Conservation (phyloP, 2,329 filamentous ascomycete species). For the Claviceps sp. region DNA sequence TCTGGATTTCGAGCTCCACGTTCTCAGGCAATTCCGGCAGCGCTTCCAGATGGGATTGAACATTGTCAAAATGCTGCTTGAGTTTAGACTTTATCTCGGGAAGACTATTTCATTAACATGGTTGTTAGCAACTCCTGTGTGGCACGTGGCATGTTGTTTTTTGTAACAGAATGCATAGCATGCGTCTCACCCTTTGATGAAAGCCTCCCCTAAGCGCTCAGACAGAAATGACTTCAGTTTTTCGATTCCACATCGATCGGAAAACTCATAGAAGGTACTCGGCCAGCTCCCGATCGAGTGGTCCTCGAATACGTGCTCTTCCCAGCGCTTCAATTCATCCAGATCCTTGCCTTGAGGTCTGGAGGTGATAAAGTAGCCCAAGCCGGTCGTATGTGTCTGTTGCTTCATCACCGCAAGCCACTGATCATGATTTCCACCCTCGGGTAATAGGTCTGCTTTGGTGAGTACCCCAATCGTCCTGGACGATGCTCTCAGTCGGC, state of each 20-base stretch:
- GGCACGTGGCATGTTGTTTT: not conserved
- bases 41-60: slow-evolving; percentile 39
- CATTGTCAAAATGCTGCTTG: slow-evolving; percentile 30
- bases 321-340: slow-evolving; percentile 36
- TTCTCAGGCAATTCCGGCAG: slow-evolving; percentile 58
- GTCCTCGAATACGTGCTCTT: slow-evolving; percentile 37
- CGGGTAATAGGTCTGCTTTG: slow-evolving; percentile 62
- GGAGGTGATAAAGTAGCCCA: slow-evolving; percentile 72
- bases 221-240: slow-evolving; percentile 40
- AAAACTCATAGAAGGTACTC: slow-evolving; percentile 30
- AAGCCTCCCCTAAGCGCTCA: slow-evolving; percentile 37
- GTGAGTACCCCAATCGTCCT: slow-evolving; percentile 68
- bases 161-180: not conserved
- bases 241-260: slow-evolving; percentile 38
- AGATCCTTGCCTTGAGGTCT: slow-evolving; percentile 45
- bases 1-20: slow-evolving; percentile 50
- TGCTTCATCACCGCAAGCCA: slow-evolving; percentile 53
- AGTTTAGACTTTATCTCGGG: slow-evolving; percentile 42
- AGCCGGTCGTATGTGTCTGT: slow-evolving; percentile 46
- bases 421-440: slow-evolving; percentile 33
- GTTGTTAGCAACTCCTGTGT: not conserved
- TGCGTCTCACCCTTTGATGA: slow-evolving; percentile 32
- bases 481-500: slow-evolving; percentile 38
- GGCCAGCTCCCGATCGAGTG: slow-evolving; percentile 32
- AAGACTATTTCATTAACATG: slow-evolving; percentile 22